Percentiles rank a stretch among this genome's conserved stretches.
phyloP scores from a whole-genome alignment of 2,329 filamentous ascomycete genomes.

The Pseudogymnoascus sp. region DNA sequence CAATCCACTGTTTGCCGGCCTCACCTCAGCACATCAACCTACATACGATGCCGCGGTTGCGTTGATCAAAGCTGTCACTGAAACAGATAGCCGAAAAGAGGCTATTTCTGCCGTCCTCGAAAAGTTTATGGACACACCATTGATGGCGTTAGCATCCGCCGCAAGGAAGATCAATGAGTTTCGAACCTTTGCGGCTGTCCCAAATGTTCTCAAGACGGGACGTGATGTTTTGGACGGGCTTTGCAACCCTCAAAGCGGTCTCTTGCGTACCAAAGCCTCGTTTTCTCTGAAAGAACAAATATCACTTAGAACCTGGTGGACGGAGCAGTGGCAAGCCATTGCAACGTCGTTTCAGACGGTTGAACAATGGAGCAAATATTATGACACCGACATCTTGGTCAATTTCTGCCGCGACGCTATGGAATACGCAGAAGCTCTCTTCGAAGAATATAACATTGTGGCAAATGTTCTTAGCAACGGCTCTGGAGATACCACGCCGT shows the following conservation, averaged over 20 bases:
- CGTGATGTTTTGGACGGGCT: conserved; percentile 49
- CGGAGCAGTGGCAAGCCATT: conserved; percentile 71
- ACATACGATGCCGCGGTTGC: conserved; percentile 75
- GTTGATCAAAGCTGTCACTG: conserved; percentile 74
- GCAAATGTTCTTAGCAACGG: conserved; percentile 39
- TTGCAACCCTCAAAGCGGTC: conserved; percentile 47
- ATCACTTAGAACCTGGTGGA: conserved; percentile 63
- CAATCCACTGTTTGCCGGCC: conserved; percentile 65
- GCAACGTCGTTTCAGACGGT: conserved; percentile 75
- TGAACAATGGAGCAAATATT: conserved; percentile 61
- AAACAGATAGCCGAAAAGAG: conserved; percentile 48
- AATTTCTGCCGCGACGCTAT: conserved; percentile 93
- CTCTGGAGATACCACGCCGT: conserved; percentile 23
- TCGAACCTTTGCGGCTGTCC: conserved; percentile 49
- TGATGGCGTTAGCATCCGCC: conserved; percentile 38
- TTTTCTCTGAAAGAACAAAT: conserved; percentile 31
- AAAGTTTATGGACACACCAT: conserved; percentile 36
- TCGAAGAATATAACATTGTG: conserved; percentile 79
- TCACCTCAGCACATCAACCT: conserved; percentile 72
- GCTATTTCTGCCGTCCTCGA: conserved; percentile 41
- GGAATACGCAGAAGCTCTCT: conserved; percentile 79
- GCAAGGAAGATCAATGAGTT: conserved; percentile 36
- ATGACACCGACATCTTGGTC: conserved; percentile 57
- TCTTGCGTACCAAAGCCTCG: conserved; percentile 28
- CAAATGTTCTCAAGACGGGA: conserved; percentile 48